A percentile compares a stretch with the other conserved stretches of the same genome.
Evolutionary conservation across 805 yeast species (phyloP).

Genomic region (Ogataea wickerhamii): DNA sequence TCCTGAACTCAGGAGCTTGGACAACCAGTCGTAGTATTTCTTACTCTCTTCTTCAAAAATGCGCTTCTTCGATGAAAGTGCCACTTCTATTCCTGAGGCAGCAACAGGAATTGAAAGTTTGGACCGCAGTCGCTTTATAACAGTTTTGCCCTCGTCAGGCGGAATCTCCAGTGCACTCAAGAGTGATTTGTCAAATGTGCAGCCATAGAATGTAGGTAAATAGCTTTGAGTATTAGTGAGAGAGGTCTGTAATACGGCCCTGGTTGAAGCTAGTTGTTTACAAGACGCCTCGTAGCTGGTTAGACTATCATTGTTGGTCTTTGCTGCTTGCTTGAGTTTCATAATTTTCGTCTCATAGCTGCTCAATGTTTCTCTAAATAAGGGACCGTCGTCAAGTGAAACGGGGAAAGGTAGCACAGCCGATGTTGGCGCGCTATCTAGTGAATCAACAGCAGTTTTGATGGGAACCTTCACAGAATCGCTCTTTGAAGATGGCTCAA

Average conservation of each 20-base stretch:
- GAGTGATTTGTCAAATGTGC: constrained; percentile 12
- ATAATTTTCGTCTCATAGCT: constrained; percentile 27
- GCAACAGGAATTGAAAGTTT: constrained; percentile 10
- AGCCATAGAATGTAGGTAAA: constrained; percentile 16
- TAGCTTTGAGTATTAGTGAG: constrained; percentile 7
- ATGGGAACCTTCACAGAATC: background rate
- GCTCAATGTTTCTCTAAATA: constrained; percentile 27
- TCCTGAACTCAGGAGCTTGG: constrained; percentile 32
- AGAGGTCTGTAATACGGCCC: constrained; percentile 11
- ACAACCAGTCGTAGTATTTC: constrained; percentile 35
- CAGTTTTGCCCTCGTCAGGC: constrained; percentile 17
- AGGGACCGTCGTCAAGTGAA: constrained; percentile 37
- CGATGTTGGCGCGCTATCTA: background rate
- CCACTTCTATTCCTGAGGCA: constrained; percentile 13
- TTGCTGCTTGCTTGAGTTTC: constrained; percentile 16
- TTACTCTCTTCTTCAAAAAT: constrained; percentile 36
- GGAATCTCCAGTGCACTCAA: constrained; percentile 11
- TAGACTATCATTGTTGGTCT: constrained; percentile 15
- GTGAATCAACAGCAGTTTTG: background rate
- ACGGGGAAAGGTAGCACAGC: constrained; percentile 25
- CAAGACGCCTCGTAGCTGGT: constrained; percentile 18
- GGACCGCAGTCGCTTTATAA: constrained; percentile 15
- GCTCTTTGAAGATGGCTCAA: background rate
- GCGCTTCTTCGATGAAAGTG: constrained; percentile 20
- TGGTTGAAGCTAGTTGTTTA: constrained; percentile 17